Percentiles rank a stretch among this genome's conserved stretches.
These are phyloP conservation scores for Syzygium aqueum DNA, from an alignment of 345 rosid genomes.

Conservation along the genomic window DNA sequence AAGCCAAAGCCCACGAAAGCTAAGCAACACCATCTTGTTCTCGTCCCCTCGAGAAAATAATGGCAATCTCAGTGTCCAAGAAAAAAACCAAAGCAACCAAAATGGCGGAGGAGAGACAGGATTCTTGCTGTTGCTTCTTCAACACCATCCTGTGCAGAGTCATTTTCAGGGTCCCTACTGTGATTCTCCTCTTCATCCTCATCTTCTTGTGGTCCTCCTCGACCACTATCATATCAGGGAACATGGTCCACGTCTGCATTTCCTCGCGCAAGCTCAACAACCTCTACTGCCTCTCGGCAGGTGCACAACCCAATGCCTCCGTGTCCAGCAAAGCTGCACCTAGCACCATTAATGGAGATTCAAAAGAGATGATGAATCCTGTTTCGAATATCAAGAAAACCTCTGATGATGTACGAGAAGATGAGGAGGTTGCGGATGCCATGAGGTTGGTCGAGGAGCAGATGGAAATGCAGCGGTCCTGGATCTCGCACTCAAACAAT, in stretches of 20 bases:
- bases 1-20: not conserved
- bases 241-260: conserved; percentile 56
- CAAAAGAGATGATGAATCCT: not conserved
- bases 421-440: conserved; percentile 32
- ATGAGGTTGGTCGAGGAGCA: conserved; percentile 27
- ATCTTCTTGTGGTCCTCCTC: conserved; percentile 69
- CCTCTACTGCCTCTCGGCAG: conserved; percentile 80
- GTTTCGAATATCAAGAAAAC: not conserved
- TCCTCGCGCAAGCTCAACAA: conserved; percentile 75
- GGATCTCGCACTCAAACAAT: conserved; percentile 14
- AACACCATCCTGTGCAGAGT: conserved; percentile 17
- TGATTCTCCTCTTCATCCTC: conserved; percentile 31
- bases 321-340: not conserved
- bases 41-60: conserved; percentile 17
- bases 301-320: conserved; percentile 37
- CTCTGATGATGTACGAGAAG: not conserved
- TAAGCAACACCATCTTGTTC: not conserved
- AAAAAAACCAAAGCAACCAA: conserved; percentile 32
- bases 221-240: conserved; percentile 57
- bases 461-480: conserved; percentile 55
- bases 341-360: not conserved
- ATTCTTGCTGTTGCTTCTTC: conserved; percentile 1
- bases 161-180: conserved; percentile 38
- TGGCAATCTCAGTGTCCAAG: conserved; percentile 45
- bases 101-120: conserved; percentile 9